Percentiles rank a stretch among this genome's conserved stretches.
Conservation (phyloP, 2,329 filamentous ascomycete genomes). For the Periconia sp. region DNA sequence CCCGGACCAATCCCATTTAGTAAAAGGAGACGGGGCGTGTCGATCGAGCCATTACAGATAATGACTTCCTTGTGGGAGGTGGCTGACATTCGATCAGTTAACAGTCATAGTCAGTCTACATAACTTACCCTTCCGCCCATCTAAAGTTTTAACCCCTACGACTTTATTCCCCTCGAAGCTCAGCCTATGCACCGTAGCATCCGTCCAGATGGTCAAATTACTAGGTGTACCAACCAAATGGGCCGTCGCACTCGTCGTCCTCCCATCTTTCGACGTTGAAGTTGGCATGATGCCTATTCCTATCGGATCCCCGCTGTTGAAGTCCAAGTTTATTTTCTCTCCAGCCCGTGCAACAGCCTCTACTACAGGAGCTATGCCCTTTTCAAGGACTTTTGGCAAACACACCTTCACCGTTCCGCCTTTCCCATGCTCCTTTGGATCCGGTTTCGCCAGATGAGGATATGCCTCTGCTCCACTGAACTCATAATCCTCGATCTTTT, state of each 20-base stretch:
- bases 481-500: slow-evolving; percentile 62
- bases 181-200: slow-evolving; percentile 51
- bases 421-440: slow-evolving; percentile 55
- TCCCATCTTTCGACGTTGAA: slow-evolving; percentile 47
- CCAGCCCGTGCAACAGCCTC: slow-evolving; percentile 62
- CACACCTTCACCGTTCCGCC: slow-evolving; percentile 31
- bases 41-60: slow-evolving; percentile 39
- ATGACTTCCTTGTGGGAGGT: slow-evolving; percentile 42
- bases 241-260: slow-evolving; percentile 41
- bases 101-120: slow-evolving; percentile 23
- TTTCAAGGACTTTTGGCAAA: slow-evolving; percentile 61
- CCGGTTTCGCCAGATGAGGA: slow-evolving; percentile 56
- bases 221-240: slow-evolving; percentile 49
- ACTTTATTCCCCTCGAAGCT: slow-evolving; percentile 35
- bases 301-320: slow-evolving; percentile 46
- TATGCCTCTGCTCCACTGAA: slow-evolving; percentile 35
- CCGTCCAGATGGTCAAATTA: slow-evolving; percentile 61
- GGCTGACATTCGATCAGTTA: slow-evolving; percentile 16
- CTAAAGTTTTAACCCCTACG: slow-evolving; percentile 32
- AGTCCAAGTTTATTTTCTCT: slow-evolving; percentile 62
- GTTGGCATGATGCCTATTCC: slow-evolving; percentile 35
- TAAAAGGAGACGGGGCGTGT: slow-evolving; percentile 50
- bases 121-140: slow-evolving; percentile 40
- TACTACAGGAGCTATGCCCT: slow-evolving; percentile 60
- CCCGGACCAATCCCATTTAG: slow-evolving; percentile 57